phyloP scores from a whole-genome alignment of 768 basidiomycete species.

The Phanerochaete sordida region DNA sequence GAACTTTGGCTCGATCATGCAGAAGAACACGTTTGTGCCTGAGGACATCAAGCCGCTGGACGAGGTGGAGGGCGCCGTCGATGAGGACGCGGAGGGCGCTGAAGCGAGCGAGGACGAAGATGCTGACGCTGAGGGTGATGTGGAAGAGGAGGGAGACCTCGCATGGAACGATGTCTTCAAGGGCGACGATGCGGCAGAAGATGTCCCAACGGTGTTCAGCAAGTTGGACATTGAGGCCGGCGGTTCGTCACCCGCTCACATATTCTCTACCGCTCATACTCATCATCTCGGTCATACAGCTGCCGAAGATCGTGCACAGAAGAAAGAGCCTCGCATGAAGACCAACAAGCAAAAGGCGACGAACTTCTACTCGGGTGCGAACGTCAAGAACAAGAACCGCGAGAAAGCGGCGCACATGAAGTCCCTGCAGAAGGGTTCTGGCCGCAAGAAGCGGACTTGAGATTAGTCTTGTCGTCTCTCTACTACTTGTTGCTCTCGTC shows the following conservation, averaged over 20 bases:
- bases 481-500: background rate
- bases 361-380: conserved; percentile 84
- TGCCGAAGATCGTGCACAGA: conserved; percentile 20
- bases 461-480: background rate
- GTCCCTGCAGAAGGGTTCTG: conserved; percentile 19
- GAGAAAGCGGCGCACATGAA: conserved; percentile 58
- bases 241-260: conserved; percentile 3
- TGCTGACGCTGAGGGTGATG: conserved; percentile 26
- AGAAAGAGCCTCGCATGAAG: conserved; percentile 62
- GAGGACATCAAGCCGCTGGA: conserved; percentile 78
- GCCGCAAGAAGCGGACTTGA: conserved; percentile 11
- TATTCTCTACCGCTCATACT: background rate
- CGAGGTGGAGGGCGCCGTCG: conserved; percentile 36
- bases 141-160: conserved; percentile 45
- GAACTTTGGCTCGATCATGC: conserved; percentile 82
- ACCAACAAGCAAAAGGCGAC: conserved; percentile 91
- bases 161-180: conserved; percentile 88
- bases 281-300: background rate
- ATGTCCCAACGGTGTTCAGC: conserved; percentile 19
- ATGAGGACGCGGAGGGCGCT: conserved; percentile 30
- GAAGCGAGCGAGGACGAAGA: conserved; percentile 39
- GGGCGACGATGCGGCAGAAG: conserved; percentile 33
- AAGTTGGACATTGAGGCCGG: no score
- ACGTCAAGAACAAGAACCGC: conserved; percentile 87
- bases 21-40: conserved; percentile 81